These are phyloP conservation scores for Lactarius sanguifluus DNA, from an alignment of 768 basidiomycete species.

Conservation along the genomic window DNA sequence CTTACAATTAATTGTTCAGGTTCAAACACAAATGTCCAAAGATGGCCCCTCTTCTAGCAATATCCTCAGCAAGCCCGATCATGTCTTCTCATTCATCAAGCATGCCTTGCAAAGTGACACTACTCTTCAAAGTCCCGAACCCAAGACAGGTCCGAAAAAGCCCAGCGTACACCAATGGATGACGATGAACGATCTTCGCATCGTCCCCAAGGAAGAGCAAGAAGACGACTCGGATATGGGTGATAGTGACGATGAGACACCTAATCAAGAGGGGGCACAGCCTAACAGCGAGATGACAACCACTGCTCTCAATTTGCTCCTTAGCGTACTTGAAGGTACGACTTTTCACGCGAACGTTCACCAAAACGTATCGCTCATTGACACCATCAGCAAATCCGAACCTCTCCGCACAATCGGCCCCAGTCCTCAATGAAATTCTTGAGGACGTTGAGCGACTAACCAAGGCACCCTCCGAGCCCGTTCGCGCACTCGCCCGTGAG, in stretches of 20 bases:
- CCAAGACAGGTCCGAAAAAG: conserved; percentile 2
- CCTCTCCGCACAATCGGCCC: conserved; percentile 57
- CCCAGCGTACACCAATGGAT: conserved; percentile 30
- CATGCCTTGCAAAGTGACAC: conserved; percentile 57
- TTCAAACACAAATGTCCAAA: conserved; percentile 68
- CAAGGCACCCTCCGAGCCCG: conserved; percentile 44
- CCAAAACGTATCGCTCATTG: not conserved
- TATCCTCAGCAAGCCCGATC: conserved; percentile 62
- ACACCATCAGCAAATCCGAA: conserved; percentile 48
- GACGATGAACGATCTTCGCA: conserved; percentile 40
- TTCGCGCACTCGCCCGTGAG: conserved; percentile 67
- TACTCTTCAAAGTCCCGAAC: conserved; percentile 18
- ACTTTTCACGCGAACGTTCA: not conserved
- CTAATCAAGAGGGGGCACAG: conserved; percentile 41
- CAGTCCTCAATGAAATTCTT: conserved; percentile 71
- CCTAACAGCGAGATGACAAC: conserved; percentile 64
- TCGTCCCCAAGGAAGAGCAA: conserved; percentile 38
- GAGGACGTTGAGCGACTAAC: conserved; percentile 59
- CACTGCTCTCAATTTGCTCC: conserved; percentile 76
- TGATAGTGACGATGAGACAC: conserved; percentile 54
- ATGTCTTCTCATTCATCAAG: conserved; percentile 81
- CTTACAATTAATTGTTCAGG: conserved; percentile 78
- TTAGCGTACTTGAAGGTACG: conserved; percentile 84
- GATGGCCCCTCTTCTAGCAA: conserved; percentile 50
- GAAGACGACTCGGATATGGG: conserved; percentile 36